A percentile compares a stretch with the other conserved stretches of the same genome.
Evolutionary conservation across 2,329 filamentous ascomycete species (phyloP).

Genomic region (Cephalotrichum gorgonifer): DNA sequence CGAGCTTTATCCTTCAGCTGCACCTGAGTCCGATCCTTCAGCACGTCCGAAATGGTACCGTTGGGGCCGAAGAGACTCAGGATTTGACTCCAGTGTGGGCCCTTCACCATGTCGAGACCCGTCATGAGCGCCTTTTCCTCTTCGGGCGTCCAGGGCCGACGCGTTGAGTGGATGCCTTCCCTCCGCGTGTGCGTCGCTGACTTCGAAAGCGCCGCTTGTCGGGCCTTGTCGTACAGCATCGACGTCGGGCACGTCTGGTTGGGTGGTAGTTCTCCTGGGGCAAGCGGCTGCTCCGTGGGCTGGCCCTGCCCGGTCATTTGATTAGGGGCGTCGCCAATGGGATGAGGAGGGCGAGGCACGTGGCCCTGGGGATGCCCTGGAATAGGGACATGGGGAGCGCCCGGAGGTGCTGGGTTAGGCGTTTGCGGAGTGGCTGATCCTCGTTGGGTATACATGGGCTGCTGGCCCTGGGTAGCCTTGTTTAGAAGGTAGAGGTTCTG

Average conservation of each 20-base stretch:
- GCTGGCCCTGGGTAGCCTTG: constrained; percentile 1
- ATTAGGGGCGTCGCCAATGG: background rate
- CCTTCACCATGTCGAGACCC: constrained; percentile 78
- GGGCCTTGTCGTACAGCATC: constrained; percentile 46
- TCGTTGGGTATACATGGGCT: background rate
- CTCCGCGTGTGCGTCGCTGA: constrained; percentile 42
- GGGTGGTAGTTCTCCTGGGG: constrained; percentile 33
- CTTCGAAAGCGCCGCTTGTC: constrained; percentile 48
- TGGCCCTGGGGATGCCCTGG: constrained; percentile 2
- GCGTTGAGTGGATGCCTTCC: constrained; percentile 49
- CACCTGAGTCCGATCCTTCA: constrained; percentile 83
- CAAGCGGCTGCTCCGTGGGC: background rate
- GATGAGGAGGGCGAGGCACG: background rate
- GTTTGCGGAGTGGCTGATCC: background rate
- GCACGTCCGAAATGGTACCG: constrained; percentile 69
- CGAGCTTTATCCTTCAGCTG: constrained; percentile 88
- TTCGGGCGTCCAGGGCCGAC: constrained; percentile 78
- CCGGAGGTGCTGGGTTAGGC: background rate
- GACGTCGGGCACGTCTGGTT: constrained; percentile 46
- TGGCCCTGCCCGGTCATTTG: background rate
- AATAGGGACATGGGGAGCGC: background rate
- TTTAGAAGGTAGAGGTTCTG: constrained; percentile 3
- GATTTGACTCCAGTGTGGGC: constrained; percentile 90
- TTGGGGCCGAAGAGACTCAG: constrained; percentile 71
- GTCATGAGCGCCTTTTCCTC: constrained; percentile 87